Conservation (phyloP, 2,329 filamentous ascomycete species). For the Alternaria sp. region DNA sequence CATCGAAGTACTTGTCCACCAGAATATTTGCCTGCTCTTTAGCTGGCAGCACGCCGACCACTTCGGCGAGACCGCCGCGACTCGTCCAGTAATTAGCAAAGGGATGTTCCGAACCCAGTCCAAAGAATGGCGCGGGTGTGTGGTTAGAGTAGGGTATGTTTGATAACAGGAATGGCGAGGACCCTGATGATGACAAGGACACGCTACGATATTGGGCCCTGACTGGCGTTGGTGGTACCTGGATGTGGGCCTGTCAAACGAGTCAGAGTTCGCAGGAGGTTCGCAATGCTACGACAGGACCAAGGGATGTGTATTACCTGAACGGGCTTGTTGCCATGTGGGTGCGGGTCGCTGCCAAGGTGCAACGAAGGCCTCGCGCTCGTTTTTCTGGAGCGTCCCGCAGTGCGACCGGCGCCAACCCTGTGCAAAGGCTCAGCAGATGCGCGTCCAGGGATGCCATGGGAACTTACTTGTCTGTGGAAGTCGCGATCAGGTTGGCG, state of each 20-base stretch:
- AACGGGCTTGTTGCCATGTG: constrained; percentile 29
- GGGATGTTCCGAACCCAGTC: constrained; percentile 78
- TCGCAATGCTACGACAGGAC: constrained; percentile 14
- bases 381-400: constrained; percentile 36
- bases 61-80: constrained; percentile 74
- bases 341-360: constrained; percentile 32
- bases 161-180: constrained; percentile 66
- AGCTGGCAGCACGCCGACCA: constrained; percentile 75
- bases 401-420: constrained; percentile 32
- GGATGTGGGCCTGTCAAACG: constrained; percentile 21
- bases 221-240: constrained; percentile 37
- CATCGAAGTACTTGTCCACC: constrained; percentile 59
- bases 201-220: constrained; percentile 40
- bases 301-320: constrained; percentile 35
- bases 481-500: constrained; percentile 69
- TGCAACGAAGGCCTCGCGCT: constrained; percentile 31
- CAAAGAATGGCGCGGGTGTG: constrained; percentile 78
- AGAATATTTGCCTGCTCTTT: constrained; percentile 78
- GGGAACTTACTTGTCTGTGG: constrained; percentile 62
- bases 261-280: constrained; percentile 24
- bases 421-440: constrained; percentile 34
- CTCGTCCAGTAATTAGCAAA: constrained; percentile 88
- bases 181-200: constrained; percentile 48
- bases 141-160: constrained; percentile 75
- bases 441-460: neutral